Conservation (phyloP, 139 green algal species). For the Volvox africanus region DNA sequence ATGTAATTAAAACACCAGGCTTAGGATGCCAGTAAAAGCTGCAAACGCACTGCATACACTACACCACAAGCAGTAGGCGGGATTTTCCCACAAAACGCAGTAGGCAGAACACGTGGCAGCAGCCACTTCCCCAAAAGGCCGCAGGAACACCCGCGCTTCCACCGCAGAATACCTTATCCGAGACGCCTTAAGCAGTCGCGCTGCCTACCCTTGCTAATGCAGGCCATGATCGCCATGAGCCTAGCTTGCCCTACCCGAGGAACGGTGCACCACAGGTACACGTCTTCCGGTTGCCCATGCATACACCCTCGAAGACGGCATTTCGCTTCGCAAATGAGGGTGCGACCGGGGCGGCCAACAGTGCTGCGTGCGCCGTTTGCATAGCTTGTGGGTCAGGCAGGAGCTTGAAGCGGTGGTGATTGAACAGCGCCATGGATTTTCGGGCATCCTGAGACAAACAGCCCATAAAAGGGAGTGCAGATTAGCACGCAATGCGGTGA, state of each 20-base stretch:
- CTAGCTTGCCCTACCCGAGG: slow-evolving; percentile 56
- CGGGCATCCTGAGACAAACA: slow-evolving; percentile 72
- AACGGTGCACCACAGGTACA: slow-evolving; percentile 91
- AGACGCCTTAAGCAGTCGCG: too few species aligned
- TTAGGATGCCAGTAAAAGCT: too few species aligned
- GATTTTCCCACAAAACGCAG: too few species aligned
- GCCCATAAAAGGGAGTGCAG: background rate
- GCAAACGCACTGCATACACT: too few species aligned
- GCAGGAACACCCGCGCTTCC: too few species aligned
- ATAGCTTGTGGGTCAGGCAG: slow-evolving; percentile 61
- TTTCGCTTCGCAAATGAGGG: slow-evolving; percentile 84
- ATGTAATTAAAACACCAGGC: too few species aligned
- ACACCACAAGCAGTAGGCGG: too few species aligned
- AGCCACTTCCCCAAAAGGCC: too few species aligned
- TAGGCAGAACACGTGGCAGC: too few species aligned
- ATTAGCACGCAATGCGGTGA: background rate
- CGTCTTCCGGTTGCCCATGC: slow-evolving; percentile 92
- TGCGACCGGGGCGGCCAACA: slow-evolving; percentile 71
- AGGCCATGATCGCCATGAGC: too few species aligned
- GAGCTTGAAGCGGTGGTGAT: slow-evolving; percentile 75
- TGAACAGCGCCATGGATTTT: slow-evolving; percentile 93
- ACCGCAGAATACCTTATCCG: too few species aligned
- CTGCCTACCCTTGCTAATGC: too few species aligned
- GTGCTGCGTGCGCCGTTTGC: slow-evolving; percentile 67
- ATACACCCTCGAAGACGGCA: slow-evolving; percentile 89